These are phyloP conservation scores for Areca catechu DNA, from an alignment of 176 grass and related monocot species.

Conservation along the genomic window DNA sequence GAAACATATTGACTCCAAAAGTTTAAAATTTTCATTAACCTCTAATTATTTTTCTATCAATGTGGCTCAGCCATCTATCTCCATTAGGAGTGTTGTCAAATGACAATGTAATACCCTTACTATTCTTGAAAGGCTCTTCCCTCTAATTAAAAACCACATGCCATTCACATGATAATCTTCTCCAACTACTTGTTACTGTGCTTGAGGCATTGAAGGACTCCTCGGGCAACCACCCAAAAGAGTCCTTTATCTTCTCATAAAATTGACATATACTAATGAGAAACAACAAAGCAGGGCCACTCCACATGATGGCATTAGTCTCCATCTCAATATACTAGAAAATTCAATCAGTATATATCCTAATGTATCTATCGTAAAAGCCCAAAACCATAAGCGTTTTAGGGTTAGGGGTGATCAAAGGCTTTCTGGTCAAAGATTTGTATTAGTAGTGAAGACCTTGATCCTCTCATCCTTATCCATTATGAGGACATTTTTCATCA, in stretches of 20 bases:
- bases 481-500: constrained; percentile 51
- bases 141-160: no score
- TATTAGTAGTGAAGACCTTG: constrained; percentile 57
- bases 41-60: no score
- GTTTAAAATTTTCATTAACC: no score
- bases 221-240: constrained; percentile 58
- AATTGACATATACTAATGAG: constrained; percentile 87
- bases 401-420: constrained; percentile 44
- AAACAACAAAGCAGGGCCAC: constrained; percentile 74
- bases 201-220: constrained; percentile 64
- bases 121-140: no score
- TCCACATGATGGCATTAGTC: constrained; percentile 84
- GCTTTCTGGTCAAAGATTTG: constrained; percentile 26
- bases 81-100: no score
- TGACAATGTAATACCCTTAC: no score
- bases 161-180: no score
- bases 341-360: constrained; percentile 77
- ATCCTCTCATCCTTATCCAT: constrained; percentile 61
- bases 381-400: constrained; percentile 86
- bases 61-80: no score
- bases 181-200: constrained; percentile 25
- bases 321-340: constrained; percentile 55
- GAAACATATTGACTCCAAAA: no score
- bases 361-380: constrained; percentile 61
- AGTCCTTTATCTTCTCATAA: constrained; percentile 93